These are phyloP conservation scores for Pestalotiopsis sp. DNA, from an alignment of 2,329 filamentous ascomycete genomes.

Conservation along the genomic window DNA sequence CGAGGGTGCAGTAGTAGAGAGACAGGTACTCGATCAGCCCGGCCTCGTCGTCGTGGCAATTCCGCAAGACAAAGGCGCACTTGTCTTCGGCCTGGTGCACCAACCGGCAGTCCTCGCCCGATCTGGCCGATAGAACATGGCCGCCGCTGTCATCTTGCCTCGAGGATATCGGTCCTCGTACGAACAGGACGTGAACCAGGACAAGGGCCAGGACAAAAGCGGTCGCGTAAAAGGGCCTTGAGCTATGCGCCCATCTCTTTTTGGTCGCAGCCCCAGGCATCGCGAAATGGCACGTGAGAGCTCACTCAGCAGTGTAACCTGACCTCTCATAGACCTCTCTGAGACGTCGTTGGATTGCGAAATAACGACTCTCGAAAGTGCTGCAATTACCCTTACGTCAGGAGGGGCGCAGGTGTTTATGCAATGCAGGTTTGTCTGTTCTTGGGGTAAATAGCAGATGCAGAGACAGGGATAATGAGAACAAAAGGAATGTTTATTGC, in stretches of 20 bases:
- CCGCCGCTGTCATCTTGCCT: conserved; percentile 19
- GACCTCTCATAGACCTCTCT: background rate
- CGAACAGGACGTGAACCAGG: conserved; percentile 46
- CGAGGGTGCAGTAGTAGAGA: conserved; percentile 85
- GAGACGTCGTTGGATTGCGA: too few relatives aligned
- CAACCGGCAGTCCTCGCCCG: conserved; percentile 67
- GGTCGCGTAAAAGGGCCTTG: conserved; percentile 53
- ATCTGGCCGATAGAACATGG: conserved; percentile 20
- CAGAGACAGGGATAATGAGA: background rate
- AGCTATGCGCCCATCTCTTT: conserved; percentile 40
- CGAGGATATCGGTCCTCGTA: conserved; percentile 17
- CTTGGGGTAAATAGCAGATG: background rate
- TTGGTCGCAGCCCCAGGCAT: conserved; percentile 17
- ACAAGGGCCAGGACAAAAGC: conserved; percentile 49
- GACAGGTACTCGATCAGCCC: conserved; percentile 87
- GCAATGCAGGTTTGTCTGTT: background rate
- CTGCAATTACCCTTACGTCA: background rate
- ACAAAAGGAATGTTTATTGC: background rate
- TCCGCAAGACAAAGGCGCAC: conserved; percentile 80
- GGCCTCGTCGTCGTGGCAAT: conserved; percentile 88
- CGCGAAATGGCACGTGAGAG: background rate
- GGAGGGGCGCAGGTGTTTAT: background rate
- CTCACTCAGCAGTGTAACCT: background rate
- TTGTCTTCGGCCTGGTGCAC: conserved; percentile 80
- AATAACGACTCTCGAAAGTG: background rate